phyloP scores from a whole-genome alignment of 2,329 filamentous ascomycete species.

The Amylocarpus encephaloides region DNA sequence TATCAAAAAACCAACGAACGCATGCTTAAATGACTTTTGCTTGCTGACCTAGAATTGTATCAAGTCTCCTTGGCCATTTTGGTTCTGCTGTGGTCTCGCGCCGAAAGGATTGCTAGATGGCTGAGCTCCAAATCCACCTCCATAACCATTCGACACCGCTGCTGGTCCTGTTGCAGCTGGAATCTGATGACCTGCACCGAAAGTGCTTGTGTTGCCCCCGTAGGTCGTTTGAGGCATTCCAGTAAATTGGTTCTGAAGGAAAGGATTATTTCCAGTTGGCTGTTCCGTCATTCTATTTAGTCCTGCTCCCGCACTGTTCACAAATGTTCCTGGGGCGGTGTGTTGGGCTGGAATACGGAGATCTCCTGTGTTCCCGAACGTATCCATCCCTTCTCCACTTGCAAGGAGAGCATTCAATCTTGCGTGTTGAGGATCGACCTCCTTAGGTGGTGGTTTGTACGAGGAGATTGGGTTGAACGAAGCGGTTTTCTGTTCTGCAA shows the following conservation, averaged over 20 bases:
- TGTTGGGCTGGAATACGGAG: conserved; percentile 93
- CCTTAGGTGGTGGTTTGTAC: conserved; percentile 43
- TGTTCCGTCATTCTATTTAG: conserved; percentile 55
- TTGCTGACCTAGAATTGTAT: conserved; percentile 28
- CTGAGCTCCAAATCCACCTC: conserved; percentile 35
- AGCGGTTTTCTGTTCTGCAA: conserved; percentile 81
- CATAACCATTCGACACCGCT: conserved; percentile 44
- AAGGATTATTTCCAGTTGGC: conserved; percentile 76
- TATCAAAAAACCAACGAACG: conserved; percentile 5
- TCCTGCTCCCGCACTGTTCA: conserved; percentile 90
- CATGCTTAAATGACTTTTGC: not conserved
- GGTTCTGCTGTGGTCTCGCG: conserved; percentile 41
- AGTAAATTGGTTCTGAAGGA: conserved; percentile 77
- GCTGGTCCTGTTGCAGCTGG: conserved; percentile 52
- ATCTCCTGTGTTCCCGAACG: conserved; percentile 95
- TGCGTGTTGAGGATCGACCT: conserved; percentile 58
- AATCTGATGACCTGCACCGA: conserved; percentile 36
- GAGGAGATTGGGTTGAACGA: conserved; percentile 47
- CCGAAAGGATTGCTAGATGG: conserved; percentile 50
- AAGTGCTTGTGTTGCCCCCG: conserved; percentile 33
- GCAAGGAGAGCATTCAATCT: conserved; percentile 82
- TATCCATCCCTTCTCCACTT: conserved; percentile 88
- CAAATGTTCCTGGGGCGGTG: conserved; percentile 90
- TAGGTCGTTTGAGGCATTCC: conserved; percentile 62
- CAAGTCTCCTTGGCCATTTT: conserved; percentile 32